phyloP scores from a whole-genome alignment of 2,329 filamentous ascomycete species.

The Botrytis fabae region DNA sequence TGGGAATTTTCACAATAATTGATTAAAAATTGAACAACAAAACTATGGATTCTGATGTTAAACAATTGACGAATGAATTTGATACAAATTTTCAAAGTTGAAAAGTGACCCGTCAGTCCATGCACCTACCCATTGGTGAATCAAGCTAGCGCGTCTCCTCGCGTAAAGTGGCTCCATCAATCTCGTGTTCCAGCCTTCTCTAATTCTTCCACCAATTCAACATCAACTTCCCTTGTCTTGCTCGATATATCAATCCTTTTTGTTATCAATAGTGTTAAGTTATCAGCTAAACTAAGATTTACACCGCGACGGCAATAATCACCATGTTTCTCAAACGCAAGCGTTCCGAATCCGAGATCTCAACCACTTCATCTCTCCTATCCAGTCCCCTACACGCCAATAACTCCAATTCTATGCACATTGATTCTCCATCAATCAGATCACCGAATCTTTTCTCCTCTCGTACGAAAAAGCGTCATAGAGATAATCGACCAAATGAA shows the following conservation, averaged over 20 bases:
- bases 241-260: neutral
- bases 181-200: conserved; percentile 15
- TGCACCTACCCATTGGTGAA: neutral
- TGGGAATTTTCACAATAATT: accelerated
- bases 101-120: neutral
- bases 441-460: conserved; percentile 52
- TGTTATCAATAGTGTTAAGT: neutral
- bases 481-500: conserved; percentile 59
- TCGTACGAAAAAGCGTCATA: conserved; percentile 62
- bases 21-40: neutral
- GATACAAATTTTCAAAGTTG: neutral
- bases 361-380: conserved; percentile 48
- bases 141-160: conserved; percentile 16
- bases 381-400: conserved; percentile 41
- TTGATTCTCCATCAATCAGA: conserved; percentile 37
- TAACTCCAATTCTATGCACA: conserved; percentile 42
- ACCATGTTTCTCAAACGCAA: conserved; percentile 62
- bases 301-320: neutral
- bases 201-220: conserved; percentile 9
- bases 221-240: neutral
- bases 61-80: neutral
- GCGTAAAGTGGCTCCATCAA: conserved; percentile 14
- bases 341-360: conserved; percentile 60
- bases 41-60: neutral
- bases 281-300: neutral